Percentiles rank a stretch among this genome's conserved stretches.
phyloP scores from a whole-genome alignment of 441 rosid species.

The Brassica balearica region DNA sequence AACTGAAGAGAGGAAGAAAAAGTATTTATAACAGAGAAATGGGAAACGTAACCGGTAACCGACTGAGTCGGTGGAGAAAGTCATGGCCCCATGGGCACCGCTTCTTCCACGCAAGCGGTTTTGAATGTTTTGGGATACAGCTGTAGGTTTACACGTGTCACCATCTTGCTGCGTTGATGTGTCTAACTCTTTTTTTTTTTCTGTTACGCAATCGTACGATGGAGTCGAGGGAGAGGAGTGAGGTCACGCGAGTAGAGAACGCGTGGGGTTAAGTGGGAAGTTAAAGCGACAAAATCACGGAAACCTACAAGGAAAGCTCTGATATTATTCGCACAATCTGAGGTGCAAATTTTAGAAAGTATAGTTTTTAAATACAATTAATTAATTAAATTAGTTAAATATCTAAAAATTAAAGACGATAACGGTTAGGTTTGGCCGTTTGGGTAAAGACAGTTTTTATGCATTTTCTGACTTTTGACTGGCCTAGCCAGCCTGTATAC shows the following conservation, averaged over 20 bases:
- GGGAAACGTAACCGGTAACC: conserved; percentile 47
- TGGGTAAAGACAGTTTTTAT: conserved; percentile 45
- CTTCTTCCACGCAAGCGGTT: conserved; percentile 73
- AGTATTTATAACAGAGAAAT: conserved; percentile 42
- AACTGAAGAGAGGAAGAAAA: background rate
- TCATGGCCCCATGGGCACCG: conserved; percentile 57
- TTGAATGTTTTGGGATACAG: conserved; percentile 78
- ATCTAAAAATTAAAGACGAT: conserved; percentile 39
- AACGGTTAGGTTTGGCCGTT: conserved; percentile 49
- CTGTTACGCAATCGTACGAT: conserved; percentile 17
- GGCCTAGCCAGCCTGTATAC: conserved; percentile 37
- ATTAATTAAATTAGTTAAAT: conserved; percentile 9
- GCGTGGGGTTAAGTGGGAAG: conserved; percentile 29
- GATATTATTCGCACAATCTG: conserved; percentile 49
- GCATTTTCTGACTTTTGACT: conserved; percentile 42
- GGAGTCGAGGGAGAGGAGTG: background rate
- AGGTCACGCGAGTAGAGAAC: background rate
- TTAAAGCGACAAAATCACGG: conserved; percentile 48
- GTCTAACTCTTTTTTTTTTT: conserved; percentile 10
- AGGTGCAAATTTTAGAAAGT: conserved; percentile 34
- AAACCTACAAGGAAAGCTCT: conserved; percentile 44
- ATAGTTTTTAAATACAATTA: background rate
- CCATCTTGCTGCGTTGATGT: conserved; percentile 24
- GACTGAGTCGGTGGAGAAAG: conserved; percentile 58
- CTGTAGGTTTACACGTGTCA: conserved; percentile 87